phyloP scores from a whole-genome alignment of 2,329 filamentous ascomycete species.

The Colletotrichum truncatum region DNA sequence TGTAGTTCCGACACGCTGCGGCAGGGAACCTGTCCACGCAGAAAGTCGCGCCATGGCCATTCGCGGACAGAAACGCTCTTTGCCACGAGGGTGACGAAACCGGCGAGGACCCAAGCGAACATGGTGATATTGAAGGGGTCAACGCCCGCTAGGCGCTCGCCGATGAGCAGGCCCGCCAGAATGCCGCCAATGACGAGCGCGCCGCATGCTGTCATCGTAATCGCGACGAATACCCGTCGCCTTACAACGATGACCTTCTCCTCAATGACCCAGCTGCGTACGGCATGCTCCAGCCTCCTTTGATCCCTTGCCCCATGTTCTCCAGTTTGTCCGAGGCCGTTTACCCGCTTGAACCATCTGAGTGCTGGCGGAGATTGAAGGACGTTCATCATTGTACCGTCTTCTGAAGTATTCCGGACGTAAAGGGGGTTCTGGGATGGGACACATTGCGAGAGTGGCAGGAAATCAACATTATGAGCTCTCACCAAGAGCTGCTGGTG shows the following conservation, averaged over 20 bases:
- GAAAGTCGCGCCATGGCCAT: constrained; percentile 42
- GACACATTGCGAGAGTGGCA: neutral
- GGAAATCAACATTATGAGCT: neutral
- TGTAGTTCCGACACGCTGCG: constrained; percentile 36
- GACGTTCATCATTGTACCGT: too few relatives aligned
- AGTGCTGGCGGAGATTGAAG: too few relatives aligned
- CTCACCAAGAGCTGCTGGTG: neutral
- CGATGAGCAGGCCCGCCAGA: accelerated
- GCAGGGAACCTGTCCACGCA: constrained; percentile 36
- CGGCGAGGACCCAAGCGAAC: constrained; percentile 38
- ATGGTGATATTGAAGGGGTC: constrained; percentile 42
- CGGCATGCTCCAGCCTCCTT: neutral
- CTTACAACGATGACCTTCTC: neutral
- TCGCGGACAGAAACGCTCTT: constrained; percentile 35
- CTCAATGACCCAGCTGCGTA: neutral
- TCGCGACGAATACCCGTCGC: accelerated
- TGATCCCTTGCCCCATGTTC: too few relatives aligned
- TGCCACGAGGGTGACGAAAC: constrained; percentile 36
- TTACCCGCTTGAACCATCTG: too few relatives aligned
- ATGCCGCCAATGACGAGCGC: neutral
- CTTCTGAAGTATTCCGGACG: too few relatives aligned
- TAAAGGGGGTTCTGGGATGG: neutral
- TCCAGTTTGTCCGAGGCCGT: too few relatives aligned
- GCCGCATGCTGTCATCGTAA: neutral
- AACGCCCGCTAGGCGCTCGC: constrained; percentile 31